Percentiles rank a stretch among this genome's conserved stretches.
Conservation (phyloP, 108 stramenopile species). For the Asterionellopsis glacialis region DNA sequence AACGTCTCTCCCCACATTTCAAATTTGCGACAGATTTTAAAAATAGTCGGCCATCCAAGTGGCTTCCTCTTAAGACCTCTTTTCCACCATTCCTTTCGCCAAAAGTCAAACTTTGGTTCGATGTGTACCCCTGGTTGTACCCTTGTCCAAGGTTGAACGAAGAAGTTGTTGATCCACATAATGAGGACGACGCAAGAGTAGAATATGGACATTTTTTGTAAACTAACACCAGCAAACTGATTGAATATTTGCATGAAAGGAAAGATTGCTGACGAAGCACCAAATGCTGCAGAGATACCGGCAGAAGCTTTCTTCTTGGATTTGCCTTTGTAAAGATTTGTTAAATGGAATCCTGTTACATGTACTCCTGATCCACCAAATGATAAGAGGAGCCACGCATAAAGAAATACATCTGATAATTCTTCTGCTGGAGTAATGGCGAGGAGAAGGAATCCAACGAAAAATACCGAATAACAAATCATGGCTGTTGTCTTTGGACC, state of each 20-base stretch:
- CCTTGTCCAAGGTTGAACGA: slow-evolving; percentile 15
- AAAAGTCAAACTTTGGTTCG: background rate
- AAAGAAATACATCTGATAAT: background rate
- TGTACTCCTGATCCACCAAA: slow-evolving; percentile 13
- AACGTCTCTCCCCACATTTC: slow-evolving; percentile 8
- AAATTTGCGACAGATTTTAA: background rate
- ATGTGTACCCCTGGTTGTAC: background rate
- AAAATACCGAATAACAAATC: slow-evolving; percentile 1
- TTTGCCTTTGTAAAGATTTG: slow-evolving; percentile 6
- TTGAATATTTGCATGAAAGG: slow-evolving; percentile 18
- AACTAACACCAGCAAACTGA: slow-evolving; percentile 2
- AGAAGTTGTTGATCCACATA: slow-evolving; percentile 10
- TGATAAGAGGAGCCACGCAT: slow-evolving; percentile 9
- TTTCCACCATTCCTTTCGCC: background rate
- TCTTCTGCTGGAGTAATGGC: background rate
- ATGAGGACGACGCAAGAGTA: slow-evolving; percentile 7
- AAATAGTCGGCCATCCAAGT: background rate
- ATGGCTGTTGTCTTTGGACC: slow-evolving; percentile 13
- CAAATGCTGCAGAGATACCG: slow-evolving; percentile 15
- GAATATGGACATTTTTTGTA: background rate
- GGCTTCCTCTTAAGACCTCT: background rate
- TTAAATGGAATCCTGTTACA: slow-evolving; percentile 13
- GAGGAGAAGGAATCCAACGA: slow-evolving; percentile 3
- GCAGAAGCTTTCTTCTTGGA: slow-evolving; percentile 12
- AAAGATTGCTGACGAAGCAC: slow-evolving; percentile 12